phyloP scores from a whole-genome alignment of 495 filamentous ascomycete genomes.

The Astrothelium subdiscretum region DNA sequence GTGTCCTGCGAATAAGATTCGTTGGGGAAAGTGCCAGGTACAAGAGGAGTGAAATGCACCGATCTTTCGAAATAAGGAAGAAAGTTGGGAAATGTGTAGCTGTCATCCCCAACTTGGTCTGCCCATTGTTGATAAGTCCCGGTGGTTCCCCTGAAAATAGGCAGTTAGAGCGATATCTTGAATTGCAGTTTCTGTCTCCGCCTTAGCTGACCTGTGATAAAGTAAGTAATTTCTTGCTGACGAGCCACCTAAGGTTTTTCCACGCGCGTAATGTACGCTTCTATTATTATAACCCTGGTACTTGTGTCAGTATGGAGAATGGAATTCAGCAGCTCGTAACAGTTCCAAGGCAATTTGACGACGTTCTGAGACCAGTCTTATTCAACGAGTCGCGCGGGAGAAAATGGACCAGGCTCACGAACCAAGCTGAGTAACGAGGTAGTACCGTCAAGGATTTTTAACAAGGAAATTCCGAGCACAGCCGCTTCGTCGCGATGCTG shows the following conservation, averaged over 20 bases:
- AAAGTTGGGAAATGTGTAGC: conserved; percentile 41
- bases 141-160: conserved; percentile 21
- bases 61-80: conserved; percentile 46
- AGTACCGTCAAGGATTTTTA: too few relatives aligned
- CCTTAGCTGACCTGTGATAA: conserved; percentile 12
- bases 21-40: conserved; percentile 26
- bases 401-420: too few relatives aligned
- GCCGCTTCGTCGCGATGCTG: not conserved
- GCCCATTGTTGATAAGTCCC: conserved; percentile 45
- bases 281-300: not conserved
- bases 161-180: not conserved
- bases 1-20: conserved; percentile 35
- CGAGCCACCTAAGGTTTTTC: conserved; percentile 18
- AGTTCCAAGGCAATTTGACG: not conserved
- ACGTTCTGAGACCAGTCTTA: too few relatives aligned
- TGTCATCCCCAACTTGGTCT: conserved; percentile 41
- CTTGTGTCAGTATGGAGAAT: not conserved
- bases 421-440: too few relatives aligned
- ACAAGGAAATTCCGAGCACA: not conserved
- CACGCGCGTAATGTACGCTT: conserved; percentile 18
- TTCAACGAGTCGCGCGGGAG: too few relatives aligned
- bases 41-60: conserved; percentile 40
- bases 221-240: conserved; percentile 17
- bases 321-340: not conserved
- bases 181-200: not conserved